A percentile compares a stretch with the other conserved stretches of the same genome.
Conservation (phyloP, 2,329 filamentous ascomycete species). For the Sporothrix inflata region DNA sequence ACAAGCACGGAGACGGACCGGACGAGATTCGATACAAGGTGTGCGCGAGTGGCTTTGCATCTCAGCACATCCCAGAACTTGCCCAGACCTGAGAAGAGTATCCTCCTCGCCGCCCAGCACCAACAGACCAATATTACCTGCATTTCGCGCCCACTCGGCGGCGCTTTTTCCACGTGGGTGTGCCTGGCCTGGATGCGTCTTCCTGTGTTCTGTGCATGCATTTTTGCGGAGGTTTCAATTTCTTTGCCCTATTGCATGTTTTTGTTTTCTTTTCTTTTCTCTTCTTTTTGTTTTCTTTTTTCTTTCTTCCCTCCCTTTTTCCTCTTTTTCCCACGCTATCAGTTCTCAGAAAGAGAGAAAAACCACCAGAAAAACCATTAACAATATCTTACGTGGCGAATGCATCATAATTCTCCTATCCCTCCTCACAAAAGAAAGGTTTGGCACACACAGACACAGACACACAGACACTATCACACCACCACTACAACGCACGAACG, state of each 20-base stretch:
- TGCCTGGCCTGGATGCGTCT: constrained; percentile 12
- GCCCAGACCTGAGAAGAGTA: not conserved
- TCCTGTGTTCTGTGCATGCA: not conserved
- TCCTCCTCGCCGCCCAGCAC: not conserved
- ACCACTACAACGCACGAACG: not conserved
- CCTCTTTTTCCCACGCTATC: constrained; percentile 1
- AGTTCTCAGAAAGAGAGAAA: not conserved
- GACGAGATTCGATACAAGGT: too few relatives aligned
- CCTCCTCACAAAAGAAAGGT: not conserved
- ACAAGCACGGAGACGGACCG: too few relatives aligned
- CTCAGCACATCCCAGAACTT: not conserved
- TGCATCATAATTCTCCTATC: constrained; percentile 8
- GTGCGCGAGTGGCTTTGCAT: not conserved
- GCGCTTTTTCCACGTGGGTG: constrained; percentile 14
- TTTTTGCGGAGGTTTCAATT: not conserved
- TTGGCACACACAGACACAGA: not conserved
- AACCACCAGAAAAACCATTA: not conserved
- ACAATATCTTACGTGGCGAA: constrained; percentile 4
- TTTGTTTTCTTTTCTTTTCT: not conserved
- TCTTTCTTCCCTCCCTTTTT: not conserved
- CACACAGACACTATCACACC: not conserved
- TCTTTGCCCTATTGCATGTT: not conserved
- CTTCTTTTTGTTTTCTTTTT: not conserved
- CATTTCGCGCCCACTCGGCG: constrained; percentile 3
- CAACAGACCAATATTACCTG: constrained; percentile 13